A percentile compares a stretch with the other conserved stretches of the same genome.
Evolutionary conservation across 768 basidiomycete species (phyloP).

Genomic region (Mrakia blollopis): DNA sequence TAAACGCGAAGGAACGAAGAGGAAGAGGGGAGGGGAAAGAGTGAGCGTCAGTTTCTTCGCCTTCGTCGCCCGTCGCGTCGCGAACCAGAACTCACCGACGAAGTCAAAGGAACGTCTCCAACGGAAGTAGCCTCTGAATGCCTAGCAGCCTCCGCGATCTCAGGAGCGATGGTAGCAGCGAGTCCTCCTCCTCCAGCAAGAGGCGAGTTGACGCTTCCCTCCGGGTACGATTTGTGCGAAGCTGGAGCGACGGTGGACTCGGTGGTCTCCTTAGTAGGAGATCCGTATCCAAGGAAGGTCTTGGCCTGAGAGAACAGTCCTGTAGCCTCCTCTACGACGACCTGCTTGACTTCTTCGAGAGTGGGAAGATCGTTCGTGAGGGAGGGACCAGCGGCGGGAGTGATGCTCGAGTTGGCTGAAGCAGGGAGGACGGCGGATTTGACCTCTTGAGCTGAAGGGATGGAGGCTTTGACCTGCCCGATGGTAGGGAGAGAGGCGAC

Average conservation of each 20-base stretch:
- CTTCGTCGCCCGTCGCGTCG: background rate
- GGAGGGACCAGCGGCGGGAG: background rate
- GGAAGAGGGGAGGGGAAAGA: too few relatives aligned
- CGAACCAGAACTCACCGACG: background rate
- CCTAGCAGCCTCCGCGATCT: constrained; percentile 25
- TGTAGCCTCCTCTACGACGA: background rate
- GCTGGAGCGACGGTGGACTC: background rate
- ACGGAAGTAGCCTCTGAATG: constrained; percentile 12
- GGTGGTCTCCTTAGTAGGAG: background rate
- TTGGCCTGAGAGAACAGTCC: background rate
- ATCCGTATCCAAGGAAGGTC: constrained; percentile 3
- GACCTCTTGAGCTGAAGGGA: background rate
- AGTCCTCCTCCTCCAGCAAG: constrained; percentile 21
- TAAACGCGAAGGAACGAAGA: background rate
- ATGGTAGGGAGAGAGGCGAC: constrained; percentile 10
- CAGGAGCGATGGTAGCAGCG: constrained; percentile 21
- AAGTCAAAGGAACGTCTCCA: constrained; percentile 9
- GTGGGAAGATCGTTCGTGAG: constrained; percentile 12
- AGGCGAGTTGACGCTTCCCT: background rate
- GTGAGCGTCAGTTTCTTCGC: too few relatives aligned
- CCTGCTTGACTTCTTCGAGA: constrained; percentile 12
- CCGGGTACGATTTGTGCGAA: background rate
- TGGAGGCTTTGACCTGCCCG: background rate
- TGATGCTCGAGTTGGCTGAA: background rate
- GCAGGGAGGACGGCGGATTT: background rate